Base-by-base conservation (phyloP, 176 grass and related monocot genomes). In the Microstegium vimineum region DNA sequence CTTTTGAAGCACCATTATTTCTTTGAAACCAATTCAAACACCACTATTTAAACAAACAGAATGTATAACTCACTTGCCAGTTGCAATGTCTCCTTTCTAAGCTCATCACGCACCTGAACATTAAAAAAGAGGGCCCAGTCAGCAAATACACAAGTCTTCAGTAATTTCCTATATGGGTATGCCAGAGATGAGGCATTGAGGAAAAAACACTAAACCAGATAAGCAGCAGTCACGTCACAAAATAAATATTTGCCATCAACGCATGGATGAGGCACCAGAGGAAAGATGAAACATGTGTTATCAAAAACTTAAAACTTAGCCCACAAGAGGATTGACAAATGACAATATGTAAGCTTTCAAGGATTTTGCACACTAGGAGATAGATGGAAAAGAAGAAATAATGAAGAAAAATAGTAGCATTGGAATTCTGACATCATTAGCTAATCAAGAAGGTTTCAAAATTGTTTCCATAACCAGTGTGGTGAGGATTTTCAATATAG, bases 51-150 rank as follows among this genome's bases (percentile, higher is more conserved):
- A 4, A 71, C 18, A 66, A n/a, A 83, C 17, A 65, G 17, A 87
- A 86, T 14, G 4, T 78, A 47, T 42, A 82, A 94, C 91, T 91
- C 89, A 99, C 96, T 99, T 56, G 96, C 89, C 91, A 93, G 96
- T 88, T 94, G 89, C 77, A 94, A 62, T 12, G 96, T 94, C 74
- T 90, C 93, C 85, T 95, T 99, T 69, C 85, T 89, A 81, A 99
- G 91, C 75, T 95, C 96, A 87, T 87, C 85, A 10, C 77, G 91
- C 66, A 99, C 46, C 96, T 99, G 73, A 79, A n/a, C 17, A 77
- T 60, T 30, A 66, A 74, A 22, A 82, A 72, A 75, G 57, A 42
- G 18, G 9, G 15, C 42, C 41, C 75, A 59, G 30, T 76, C 40
- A 79, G 41, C 10, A 66, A 75, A 76, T 64, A 1, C 9, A 70